Conservation (phyloP, 345 rosid species). For the Gossypium mustelinum region DNA sequence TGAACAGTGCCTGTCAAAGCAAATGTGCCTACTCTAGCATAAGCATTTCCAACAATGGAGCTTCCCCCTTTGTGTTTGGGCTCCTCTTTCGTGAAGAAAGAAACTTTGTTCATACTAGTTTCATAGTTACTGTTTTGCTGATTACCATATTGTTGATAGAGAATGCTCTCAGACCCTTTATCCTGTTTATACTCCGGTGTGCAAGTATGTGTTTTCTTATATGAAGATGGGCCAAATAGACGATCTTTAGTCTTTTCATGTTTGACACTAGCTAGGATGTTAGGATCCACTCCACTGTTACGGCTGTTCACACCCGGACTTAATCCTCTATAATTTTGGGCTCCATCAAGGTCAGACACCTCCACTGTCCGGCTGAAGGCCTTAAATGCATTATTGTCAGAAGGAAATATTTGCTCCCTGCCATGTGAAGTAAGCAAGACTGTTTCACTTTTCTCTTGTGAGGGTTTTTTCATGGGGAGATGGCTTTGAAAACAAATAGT, state of each 20-base stretch:
- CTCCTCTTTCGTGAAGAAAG: not conserved
- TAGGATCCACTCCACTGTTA: conserved; percentile 4
- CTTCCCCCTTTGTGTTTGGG: conserved; percentile 11
- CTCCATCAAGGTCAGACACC: conserved; percentile 14
- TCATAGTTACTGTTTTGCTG: conserved; percentile 14
- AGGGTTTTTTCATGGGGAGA: conserved; percentile 10
- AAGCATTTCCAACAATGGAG: conserved; percentile 17
- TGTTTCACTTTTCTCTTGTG: conserved; percentile 23
- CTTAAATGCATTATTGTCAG: conserved; percentile 18
- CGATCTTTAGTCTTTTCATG: conserved; percentile 14
- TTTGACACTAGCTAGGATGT: conserved; percentile 9
- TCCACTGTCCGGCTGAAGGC: conserved; percentile 16
- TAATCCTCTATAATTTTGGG: conserved; percentile 11
- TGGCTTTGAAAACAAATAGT: conserved; percentile 15
- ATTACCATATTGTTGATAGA: conserved; percentile 9
- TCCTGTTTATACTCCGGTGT: conserved; percentile 18
- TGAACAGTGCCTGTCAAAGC: conserved; percentile 16
- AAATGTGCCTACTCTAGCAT: conserved; percentile 17
- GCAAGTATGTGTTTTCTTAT: conserved; percentile 15
- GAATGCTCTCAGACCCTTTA: conserved; percentile 20
- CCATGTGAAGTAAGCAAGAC: conserved; percentile 23
- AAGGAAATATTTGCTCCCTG: conserved; percentile 21
- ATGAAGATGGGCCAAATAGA: conserved; percentile 14
- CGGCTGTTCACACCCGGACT: not conserved
- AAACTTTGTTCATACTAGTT: conserved; percentile 17